Evolutionary conservation across 495 filamentous ascomycete genomes (phyloP).

Genomic region (Penicillium cosmopolitanum): DNA sequence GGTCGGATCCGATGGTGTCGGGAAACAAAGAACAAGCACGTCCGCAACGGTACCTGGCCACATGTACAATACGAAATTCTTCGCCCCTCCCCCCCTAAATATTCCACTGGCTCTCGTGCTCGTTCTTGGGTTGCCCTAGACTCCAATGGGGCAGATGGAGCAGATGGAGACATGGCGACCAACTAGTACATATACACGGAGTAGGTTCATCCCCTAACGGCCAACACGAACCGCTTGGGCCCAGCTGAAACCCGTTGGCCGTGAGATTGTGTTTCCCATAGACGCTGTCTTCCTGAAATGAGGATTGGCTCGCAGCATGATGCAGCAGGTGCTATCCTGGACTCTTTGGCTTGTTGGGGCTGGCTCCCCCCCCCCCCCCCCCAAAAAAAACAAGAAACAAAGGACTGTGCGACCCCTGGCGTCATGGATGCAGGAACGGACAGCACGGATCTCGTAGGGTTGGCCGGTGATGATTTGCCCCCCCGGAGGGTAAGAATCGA

Average conservation of each 20-base stretch:
- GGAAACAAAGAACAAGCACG: constrained; percentile 6
- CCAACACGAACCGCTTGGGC: not conserved
- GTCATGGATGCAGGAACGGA: constrained; percentile 29
- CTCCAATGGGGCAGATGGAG: constrained; percentile 2
- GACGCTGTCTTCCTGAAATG: constrained; percentile 4
- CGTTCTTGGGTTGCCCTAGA: constrained; percentile 1
- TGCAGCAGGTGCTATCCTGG: constrained; percentile 1
- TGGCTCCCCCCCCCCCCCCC: too few species aligned
- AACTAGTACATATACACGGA: too few species aligned
- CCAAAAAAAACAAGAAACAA: not conserved
- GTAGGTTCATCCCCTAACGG: not conserved
- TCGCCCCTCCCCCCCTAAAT: not conserved
- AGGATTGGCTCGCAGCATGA: constrained; percentile 7
- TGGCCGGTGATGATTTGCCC: constrained; percentile 17
- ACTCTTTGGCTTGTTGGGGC: not conserved
- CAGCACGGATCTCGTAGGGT: constrained; percentile 18
- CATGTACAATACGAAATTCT: constrained; percentile 6
- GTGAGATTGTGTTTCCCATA: not conserved
- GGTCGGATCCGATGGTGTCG: not conserved
- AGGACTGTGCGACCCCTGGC: constrained; percentile 22
- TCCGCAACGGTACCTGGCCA: not conserved
- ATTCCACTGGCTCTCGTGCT: constrained; percentile 1
- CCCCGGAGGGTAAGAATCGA: not conserved
- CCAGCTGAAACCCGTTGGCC: not conserved
- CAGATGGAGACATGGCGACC: not conserved